A percentile compares a stretch with the other conserved stretches of the same genome.
These are phyloP conservation scores for Cutaneotrichosporon curvatum DNA, from an alignment of 1,284 basidiomycete species.

Conservation along the genomic window DNA sequence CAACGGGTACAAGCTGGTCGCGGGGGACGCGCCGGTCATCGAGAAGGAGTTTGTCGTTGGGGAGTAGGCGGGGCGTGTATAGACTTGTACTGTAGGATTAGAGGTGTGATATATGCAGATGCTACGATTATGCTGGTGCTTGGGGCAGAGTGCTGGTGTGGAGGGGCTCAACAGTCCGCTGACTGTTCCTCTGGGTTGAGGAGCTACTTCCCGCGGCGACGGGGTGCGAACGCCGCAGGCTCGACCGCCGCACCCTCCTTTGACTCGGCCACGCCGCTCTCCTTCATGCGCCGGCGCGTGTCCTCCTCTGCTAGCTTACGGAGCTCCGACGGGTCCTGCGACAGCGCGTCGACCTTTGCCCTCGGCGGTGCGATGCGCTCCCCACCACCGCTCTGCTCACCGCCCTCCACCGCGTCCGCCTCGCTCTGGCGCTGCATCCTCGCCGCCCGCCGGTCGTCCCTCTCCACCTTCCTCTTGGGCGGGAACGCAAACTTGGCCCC, in stretches of 20 bases:
- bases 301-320: conserved; percentile 38
- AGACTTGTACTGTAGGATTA: not conserved
- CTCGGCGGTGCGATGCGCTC: conserved; percentile 22
- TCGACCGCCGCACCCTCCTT: no score
- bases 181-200: no score
- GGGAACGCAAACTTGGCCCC: not conserved
- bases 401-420: not conserved
- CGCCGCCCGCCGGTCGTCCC: no score
- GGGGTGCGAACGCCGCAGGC: no score
- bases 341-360: conserved; percentile 26
- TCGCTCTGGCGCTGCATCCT: not conserved
- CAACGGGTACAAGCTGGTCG: conserved; percentile 69
- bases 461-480: not conserved
- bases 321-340: conserved; percentile 24
- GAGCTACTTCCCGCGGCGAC: no score
- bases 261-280: conserved; percentile 20
- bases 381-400: not conserved
- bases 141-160: no score
- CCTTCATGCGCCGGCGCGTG: conserved; percentile 32
- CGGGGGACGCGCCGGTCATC: conserved; percentile 24
- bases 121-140: no score
- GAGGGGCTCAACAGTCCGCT: no score
- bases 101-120: not conserved
- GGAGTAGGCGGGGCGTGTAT: not conserved
- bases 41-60: conserved; percentile 38